Conservation (phyloP, 2,329 filamentous ascomycete genomes). For the Acephala macrosclerotiorum region DNA sequence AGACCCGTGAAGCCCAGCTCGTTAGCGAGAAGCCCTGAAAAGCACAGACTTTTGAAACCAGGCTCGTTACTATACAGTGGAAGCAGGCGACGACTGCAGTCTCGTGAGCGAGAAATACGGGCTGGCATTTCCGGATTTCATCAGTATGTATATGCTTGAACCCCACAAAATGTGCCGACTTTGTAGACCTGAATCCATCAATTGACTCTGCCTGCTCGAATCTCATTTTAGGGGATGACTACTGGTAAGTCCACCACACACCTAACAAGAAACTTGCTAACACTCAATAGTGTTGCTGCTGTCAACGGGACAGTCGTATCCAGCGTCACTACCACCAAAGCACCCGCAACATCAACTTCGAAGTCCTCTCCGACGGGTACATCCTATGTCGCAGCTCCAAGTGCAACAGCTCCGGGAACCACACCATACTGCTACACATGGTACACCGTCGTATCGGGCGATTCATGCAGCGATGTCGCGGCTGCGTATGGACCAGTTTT, state of each 20-base stretch:
- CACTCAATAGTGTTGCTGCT: constrained; percentile 4
- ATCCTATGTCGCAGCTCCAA: constrained; percentile 2
- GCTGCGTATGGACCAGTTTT: neutral
- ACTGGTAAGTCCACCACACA: neutral
- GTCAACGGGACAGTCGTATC: constrained; percentile 4
- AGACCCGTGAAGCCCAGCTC: no score
- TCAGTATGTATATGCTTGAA: neutral
- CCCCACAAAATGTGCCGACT: no score
- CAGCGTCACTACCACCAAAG: neutral
- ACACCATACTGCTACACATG: neutral
- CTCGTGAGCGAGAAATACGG: neutral
- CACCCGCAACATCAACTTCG: neutral
- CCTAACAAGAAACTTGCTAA: neutral
- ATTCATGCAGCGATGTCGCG: neutral
- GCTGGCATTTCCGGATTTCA: neutral
- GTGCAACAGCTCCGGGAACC: neutral
- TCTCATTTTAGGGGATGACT: constrained; percentile 3
- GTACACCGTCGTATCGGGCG: neutral
- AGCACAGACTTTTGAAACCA: no score
- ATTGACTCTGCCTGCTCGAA: constrained; percentile 1
- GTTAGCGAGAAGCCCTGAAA: no score
- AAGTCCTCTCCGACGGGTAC: neutral
- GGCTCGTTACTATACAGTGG: constrained; percentile 6
- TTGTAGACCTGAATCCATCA: constrained; percentile 1
- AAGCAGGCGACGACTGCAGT: constrained; percentile 13